These are phyloP conservation scores for Lanmaoa rubissima DNA, from an alignment of 768 basidiomycete genomes.

Conservation along the genomic window DNA sequence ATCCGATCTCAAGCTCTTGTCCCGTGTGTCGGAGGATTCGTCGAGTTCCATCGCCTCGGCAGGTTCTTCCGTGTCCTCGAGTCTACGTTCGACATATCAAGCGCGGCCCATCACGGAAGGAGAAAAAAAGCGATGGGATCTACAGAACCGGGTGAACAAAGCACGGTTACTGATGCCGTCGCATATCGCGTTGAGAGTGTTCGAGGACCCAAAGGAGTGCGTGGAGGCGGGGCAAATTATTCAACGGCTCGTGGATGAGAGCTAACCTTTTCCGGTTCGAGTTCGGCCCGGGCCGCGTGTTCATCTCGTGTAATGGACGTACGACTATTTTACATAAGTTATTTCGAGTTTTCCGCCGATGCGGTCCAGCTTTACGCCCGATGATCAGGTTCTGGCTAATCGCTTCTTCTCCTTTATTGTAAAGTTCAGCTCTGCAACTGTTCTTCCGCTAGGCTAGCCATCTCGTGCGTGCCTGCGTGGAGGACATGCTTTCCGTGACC, in stretches of 20 bases:
- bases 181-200: conserved; percentile 60
- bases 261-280: neutral
- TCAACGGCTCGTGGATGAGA: conserved; percentile 4
- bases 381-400: neutral
- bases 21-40: conserved; percentile 27
- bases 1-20: conserved; percentile 8
- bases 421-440: neutral
- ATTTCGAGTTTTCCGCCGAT: neutral
- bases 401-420: neutral
- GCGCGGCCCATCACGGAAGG: conserved; percentile 41
- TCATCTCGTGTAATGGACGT: neutral
- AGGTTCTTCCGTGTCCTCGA: conserved; percentile 22
- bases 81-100: conserved; percentile 7
- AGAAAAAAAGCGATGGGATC: conserved; percentile 53
- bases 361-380: neutral
- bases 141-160: conserved; percentile 64
- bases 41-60: conserved; percentile 21
- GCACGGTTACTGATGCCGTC: conserved; percentile 59
- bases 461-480: neutral
- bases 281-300: neutral
- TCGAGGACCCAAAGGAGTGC: conserved; percentile 68
- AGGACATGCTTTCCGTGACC: neutral
- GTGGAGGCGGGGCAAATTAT: conserved; percentile 54
- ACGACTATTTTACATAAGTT: neutral
- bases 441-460: neutral